Evolutionary conservation across 768 basidiomycete genomes (phyloP).

Genomic region (Lactifluus pinguis): DNA sequence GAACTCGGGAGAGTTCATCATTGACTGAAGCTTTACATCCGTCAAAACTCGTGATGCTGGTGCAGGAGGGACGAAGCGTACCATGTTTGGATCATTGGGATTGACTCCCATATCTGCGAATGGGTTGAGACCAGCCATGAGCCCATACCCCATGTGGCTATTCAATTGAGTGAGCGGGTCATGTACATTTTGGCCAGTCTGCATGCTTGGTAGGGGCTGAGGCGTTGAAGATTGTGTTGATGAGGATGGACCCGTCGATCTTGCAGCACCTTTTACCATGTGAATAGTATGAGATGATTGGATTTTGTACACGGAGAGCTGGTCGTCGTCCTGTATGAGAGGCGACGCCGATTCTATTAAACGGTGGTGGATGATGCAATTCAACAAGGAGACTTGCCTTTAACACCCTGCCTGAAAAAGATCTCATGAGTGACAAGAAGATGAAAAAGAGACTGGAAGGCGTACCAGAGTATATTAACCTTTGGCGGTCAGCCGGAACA

Average conservation of each 20-base stretch:
- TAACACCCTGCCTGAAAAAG: conserved; percentile 51
- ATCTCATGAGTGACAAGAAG: background rate
- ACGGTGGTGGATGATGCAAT: background rate
- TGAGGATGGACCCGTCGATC: conserved; percentile 26
- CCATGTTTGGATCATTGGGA: conserved; percentile 90
- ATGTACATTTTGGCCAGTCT: conserved; percentile 80
- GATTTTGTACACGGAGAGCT: conserved; percentile 80
- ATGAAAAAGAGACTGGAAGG: conserved; percentile 1
- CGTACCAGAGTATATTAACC: conserved; percentile 87
- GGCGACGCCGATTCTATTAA: background rate
- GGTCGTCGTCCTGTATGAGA: conserved; percentile 64
- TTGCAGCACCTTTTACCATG: conserved; percentile 82
- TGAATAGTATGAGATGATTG: conserved; percentile 82
- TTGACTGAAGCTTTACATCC: conserved; percentile 55
- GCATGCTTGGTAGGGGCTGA: conserved; percentile 73
- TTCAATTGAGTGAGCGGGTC: conserved; percentile 84
- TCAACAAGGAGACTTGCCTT: conserved; percentile 39
- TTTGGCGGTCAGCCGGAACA: conserved; percentile 78
- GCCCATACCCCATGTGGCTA: conserved; percentile 65
- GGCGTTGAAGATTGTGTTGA: conserved; percentile 34
- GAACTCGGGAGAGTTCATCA: conserved; percentile 83
- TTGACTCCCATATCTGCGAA: conserved; percentile 90
- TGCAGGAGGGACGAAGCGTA: conserved; percentile 26
- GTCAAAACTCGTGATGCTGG: background rate
- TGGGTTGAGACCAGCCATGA: conserved; percentile 83